phyloP scores from a whole-genome alignment of 2,329 filamentous ascomycete genomes.

The Diaporthe velutina region DNA sequence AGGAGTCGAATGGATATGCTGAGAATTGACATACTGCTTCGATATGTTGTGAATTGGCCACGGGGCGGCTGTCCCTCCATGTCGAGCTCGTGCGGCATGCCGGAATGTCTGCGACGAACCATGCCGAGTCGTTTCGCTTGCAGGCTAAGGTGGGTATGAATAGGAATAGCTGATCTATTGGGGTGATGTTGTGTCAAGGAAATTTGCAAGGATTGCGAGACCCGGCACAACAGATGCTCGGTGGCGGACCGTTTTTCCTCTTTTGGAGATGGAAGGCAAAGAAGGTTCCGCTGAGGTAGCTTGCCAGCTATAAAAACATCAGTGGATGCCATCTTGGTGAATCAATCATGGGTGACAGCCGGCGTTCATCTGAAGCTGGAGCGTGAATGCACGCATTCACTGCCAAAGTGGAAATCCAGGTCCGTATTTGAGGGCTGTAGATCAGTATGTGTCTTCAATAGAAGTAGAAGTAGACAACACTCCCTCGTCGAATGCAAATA shows the following conservation, averaged over 20 bases:
- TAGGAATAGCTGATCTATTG: neutral
- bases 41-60: neutral
- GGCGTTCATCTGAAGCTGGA: neutral
- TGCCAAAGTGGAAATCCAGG: neutral
- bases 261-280: neutral
- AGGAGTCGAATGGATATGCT: neutral
- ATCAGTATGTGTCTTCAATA: too few relatives aligned
- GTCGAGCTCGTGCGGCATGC: neutral
- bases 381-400: neutral
- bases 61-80: neutral
- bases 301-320: too few relatives aligned
- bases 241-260: neutral
- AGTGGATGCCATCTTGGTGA: neutral
- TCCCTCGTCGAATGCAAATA: too few relatives aligned
- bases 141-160: neutral
- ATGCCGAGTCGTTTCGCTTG: too few relatives aligned
- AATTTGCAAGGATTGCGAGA: neutral
- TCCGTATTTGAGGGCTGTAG: neutral
- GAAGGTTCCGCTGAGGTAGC: neutral
- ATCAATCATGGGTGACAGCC: too few relatives aligned
- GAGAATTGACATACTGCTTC: neutral
- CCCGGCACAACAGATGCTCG: neutral
- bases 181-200: neutral
- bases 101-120: too few relatives aligned
- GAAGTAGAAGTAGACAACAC: too few relatives aligned